These are phyloP conservation scores for Murraya paniculata DNA, from an alignment of 345 rosid species.

Conservation along the genomic window DNA sequence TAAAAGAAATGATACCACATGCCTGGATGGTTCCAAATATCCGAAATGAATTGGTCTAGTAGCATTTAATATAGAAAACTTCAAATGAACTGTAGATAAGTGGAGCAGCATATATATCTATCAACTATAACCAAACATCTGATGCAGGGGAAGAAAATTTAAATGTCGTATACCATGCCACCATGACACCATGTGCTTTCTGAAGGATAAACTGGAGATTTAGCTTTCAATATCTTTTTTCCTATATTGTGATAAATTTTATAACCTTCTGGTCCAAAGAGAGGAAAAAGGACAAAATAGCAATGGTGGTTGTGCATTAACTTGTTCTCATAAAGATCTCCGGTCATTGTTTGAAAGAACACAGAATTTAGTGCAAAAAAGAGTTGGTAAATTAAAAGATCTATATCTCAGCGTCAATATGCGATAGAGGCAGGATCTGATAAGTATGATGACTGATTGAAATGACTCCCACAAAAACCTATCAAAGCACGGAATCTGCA, in stretches of 20 bases:
- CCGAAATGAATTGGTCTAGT: background rate
- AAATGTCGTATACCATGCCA: background rate
- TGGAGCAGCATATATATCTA: background rate
- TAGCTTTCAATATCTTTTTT: slow-evolving; percentile 1
- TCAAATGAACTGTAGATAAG: background rate
- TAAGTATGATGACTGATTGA: background rate
- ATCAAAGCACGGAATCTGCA: background rate
- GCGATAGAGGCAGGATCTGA: background rate
- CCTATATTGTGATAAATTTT: background rate
- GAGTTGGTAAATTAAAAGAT: background rate
- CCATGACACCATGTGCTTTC: background rate
- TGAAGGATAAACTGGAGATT: background rate
- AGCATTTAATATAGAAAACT: background rate
- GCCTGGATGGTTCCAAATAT: background rate
- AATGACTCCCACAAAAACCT: background rate
- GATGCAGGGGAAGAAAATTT: background rate
- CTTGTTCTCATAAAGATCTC: background rate
- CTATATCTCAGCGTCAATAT: background rate
- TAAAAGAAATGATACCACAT: background rate
- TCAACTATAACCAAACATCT: background rate
- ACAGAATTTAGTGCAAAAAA: background rate
- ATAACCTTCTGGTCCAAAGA: background rate
- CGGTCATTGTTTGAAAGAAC: background rate
- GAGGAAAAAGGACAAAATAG: background rate
- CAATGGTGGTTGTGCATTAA: background rate